Conservation (phyloP, 1,284 basidiomycete species). For the Trametes polyzona region DNA sequence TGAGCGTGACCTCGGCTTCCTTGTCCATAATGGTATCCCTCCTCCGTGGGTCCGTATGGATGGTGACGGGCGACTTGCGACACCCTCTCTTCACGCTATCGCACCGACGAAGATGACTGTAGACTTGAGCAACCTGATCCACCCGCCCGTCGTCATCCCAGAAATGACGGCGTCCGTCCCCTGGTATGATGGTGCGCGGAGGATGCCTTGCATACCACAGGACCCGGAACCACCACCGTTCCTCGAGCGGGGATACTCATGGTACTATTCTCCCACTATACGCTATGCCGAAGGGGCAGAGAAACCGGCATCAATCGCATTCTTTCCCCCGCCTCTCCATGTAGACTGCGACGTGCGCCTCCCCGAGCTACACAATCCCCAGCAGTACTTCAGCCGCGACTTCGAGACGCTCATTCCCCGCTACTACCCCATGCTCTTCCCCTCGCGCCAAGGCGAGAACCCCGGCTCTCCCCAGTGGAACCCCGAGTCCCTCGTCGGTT, state of each 20-base stretch:
- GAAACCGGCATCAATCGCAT: slow-evolving; percentile 13
- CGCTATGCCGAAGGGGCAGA: slow-evolving; percentile 9
- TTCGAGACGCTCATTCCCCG: slow-evolving; percentile 18
- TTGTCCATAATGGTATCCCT: slow-evolving; percentile 10
- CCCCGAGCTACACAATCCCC: slow-evolving; percentile 14
- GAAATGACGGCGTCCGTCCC: slow-evolving; percentile 20
- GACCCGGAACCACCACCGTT: slow-evolving; percentile 13
- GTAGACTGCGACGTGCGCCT: slow-evolving; percentile 7
- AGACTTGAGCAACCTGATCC: background rate
- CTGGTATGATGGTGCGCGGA: slow-evolving; percentile 24
- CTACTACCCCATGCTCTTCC: slow-evolving; percentile 31
- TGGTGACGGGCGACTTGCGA: slow-evolving; percentile 3
- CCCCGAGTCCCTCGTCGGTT: slow-evolving; percentile 27
- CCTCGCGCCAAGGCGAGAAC: slow-evolving; percentile 10
- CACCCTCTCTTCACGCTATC: slow-evolving; percentile 20
- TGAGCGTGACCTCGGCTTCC: slow-evolving; percentile 13
- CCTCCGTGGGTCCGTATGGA: slow-evolving; percentile 16
- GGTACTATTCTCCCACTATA: background rate
- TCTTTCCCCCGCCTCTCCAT: slow-evolving; percentile 13
- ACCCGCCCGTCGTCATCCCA: background rate
- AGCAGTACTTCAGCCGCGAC: slow-evolving; percentile 1
- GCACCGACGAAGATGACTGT: slow-evolving; percentile 14
- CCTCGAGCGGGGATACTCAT: background rate
- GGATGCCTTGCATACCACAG: slow-evolving; percentile 17
- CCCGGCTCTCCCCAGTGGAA: slow-evolving; percentile 23